Evolutionary conservation across 1,284 basidiomycete species (phyloP).

Genomic region (Moesziomyces antarcticus): DNA sequence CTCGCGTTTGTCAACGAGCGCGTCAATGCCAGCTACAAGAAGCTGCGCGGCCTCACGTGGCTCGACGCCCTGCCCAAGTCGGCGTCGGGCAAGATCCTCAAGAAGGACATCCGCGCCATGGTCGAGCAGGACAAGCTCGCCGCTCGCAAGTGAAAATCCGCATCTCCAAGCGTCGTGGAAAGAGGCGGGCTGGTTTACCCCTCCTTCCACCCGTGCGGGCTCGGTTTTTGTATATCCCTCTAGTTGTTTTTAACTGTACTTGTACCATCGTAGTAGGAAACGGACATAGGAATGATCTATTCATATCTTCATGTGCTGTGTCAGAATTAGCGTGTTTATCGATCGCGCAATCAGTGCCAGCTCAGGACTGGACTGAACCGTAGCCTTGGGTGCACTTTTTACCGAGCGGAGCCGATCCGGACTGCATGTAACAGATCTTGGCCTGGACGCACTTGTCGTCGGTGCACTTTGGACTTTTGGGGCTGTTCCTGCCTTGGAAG

Average conservation of each 20-base stretch:
- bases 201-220: neutral
- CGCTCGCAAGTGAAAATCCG: slow-evolving; percentile 15
- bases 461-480: slow-evolving; percentile 73
- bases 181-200: neutral
- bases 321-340: neutral
- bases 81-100: slow-evolving; percentile 63
- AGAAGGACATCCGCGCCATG: slow-evolving; percentile 55
- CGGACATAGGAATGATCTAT: slow-evolving; percentile 1
- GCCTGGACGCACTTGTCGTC: slow-evolving; percentile 74
- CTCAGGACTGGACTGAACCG: slow-evolving; percentile 74
- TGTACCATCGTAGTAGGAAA: neutral
- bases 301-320: neutral
- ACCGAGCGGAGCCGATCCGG: slow-evolving; percentile 74
- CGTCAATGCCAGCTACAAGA: slow-evolving; percentile 63
- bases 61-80: slow-evolving; percentile 59
- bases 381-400: slow-evolving; percentile 76
- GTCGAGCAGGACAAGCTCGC: slow-evolving; percentile 37
- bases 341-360: neutral
- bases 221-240: neutral
- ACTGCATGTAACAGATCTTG: slow-evolving; percentile 83
- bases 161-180: too few relatives aligned
- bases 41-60: slow-evolving; percentile 59
- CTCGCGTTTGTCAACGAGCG: slow-evolving; percentile 53
- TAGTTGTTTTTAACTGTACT: neutral
- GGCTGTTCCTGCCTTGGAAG: slow-evolving; percentile 78